These are phyloP conservation scores for Eucalyptus sideroxylon DNA, from an alignment of 345 rosid species.

Conservation along the genomic window DNA sequence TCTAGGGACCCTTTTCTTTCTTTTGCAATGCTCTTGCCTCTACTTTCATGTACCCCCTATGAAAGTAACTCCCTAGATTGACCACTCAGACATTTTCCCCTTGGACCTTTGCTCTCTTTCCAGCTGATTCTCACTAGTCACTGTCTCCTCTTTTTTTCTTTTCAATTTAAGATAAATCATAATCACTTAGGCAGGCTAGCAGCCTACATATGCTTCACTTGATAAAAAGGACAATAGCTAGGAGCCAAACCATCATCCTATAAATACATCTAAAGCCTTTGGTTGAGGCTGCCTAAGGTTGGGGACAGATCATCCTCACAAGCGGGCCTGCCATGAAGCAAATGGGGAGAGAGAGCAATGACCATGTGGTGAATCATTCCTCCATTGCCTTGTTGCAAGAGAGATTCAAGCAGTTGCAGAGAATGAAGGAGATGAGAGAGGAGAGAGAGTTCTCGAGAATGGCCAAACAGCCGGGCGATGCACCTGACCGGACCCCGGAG, in stretches of 20 bases:
- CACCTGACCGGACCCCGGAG: not conserved
- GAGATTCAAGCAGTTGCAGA: constrained; percentile 55
- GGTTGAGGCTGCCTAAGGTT: not conserved
- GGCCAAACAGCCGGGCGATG: not conserved
- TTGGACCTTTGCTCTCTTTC: not conserved
- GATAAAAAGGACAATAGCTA: not conserved
- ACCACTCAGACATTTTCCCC: not conserved
- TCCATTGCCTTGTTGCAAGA: constrained; percentile 70
- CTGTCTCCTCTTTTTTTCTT: not conserved
- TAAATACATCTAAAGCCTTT: not conserved
- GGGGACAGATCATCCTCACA: not conserved
- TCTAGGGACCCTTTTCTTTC: not conserved
- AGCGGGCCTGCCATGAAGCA: not conserved
- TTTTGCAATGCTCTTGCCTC: not conserved
- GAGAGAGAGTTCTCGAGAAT: constrained; percentile 15
- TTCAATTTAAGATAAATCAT: not conserved
- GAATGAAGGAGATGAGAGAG: constrained; percentile 54
- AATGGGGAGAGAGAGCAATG: not conserved
- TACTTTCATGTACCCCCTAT: not conserved
- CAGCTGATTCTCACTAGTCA: not conserved
- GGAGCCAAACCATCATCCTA: not conserved
- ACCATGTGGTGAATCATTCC: constrained; percentile 15
- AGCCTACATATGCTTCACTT: not conserved
- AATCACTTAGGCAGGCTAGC: not conserved
- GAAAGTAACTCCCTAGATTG: not conserved